Conservation (phyloP, 2,329 filamentous ascomycete genomes). For the Colletotrichum falcatum region DNA sequence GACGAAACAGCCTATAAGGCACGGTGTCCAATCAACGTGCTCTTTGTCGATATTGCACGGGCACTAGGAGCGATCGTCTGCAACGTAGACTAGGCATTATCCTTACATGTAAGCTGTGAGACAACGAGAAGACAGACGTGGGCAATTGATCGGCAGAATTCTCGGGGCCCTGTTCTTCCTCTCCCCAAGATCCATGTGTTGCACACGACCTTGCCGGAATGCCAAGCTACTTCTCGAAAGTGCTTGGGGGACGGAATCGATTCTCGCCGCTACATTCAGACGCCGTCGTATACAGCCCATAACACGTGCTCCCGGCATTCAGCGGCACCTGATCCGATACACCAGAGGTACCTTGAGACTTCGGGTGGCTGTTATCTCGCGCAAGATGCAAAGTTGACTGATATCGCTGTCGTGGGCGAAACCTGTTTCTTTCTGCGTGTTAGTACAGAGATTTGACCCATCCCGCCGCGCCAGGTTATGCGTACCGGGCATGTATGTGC, state of each 20-base stretch:
- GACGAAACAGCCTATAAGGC: too few species aligned
- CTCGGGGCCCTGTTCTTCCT: neutral
- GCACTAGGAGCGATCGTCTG: neutral
- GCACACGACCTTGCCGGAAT: neutral
- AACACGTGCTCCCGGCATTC: neutral
- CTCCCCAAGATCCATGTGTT: neutral
- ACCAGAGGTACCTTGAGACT: neutral
- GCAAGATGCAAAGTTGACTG: neutral
- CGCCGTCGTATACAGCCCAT: neutral
- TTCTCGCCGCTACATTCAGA: neutral
- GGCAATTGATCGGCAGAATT: neutral
- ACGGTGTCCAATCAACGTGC: neutral
- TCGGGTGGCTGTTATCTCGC: neutral
- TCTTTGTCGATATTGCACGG: neutral
- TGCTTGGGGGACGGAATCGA: neutral
- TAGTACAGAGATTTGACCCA: neutral
- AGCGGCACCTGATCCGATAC: neutral
- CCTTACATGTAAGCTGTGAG: too few species aligned
- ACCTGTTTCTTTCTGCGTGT: neutral
- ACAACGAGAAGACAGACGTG: neutral
- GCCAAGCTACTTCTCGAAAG: neutral
- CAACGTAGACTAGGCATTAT: neutral
- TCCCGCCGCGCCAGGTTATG: neutral
- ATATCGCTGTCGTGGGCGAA: neutral
- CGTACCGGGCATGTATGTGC: neutral